Evolutionary conservation across 345 rosid genomes (phyloP).

Genomic region (Salix dunnii): DNA sequence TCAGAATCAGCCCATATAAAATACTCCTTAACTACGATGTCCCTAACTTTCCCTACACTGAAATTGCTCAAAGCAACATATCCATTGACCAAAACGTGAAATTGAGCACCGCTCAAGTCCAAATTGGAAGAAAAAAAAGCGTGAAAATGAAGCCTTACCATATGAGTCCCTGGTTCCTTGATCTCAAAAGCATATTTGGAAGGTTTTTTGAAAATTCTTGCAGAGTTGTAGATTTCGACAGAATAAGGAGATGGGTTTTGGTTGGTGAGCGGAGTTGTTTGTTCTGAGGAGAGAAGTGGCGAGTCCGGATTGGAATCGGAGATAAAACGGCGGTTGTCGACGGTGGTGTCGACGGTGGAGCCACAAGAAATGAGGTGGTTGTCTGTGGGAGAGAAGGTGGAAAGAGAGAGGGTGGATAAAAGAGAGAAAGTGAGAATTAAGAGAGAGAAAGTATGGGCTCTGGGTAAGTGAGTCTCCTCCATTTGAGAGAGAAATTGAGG

Average conservation of each 20-base stretch:
- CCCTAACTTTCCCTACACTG: constrained; percentile 16
- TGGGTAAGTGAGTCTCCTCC: constrained; percentile 20
- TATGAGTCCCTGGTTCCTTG: constrained; percentile 58
- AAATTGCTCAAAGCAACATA: constrained; percentile 70
- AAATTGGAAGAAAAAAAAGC: constrained; percentile 42
- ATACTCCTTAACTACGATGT: constrained; percentile 60
- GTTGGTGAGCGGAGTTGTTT: constrained; percentile 33
- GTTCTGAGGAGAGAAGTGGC: constrained; percentile 31
- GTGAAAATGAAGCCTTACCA: constrained; percentile 74
- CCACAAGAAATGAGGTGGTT: constrained; percentile 68
- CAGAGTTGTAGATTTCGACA: constrained; percentile 58
- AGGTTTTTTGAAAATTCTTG: constrained; percentile 58
- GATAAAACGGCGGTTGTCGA: constrained; percentile 59
- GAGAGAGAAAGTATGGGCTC: constrained; percentile 6
- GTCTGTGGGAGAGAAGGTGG: constrained; percentile 47
- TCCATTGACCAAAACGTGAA: constrained; percentile 73
- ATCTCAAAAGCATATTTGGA: constrained; percentile 60
- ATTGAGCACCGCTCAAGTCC: constrained; percentile 40
- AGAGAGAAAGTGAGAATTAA: constrained; percentile 17
- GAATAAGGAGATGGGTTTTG: constrained; percentile 24
- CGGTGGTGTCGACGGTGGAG: constrained; percentile 50
- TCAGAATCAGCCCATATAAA: constrained; percentile 45
- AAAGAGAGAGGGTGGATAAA: constrained; percentile 6
- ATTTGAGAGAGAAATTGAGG: constrained; percentile 5
- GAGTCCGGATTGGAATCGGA: constrained; percentile 36